These are phyloP conservation scores for Penicillium manginii DNA, from an alignment of 495 filamentous ascomycete genomes.

Conservation along the genomic window DNA sequence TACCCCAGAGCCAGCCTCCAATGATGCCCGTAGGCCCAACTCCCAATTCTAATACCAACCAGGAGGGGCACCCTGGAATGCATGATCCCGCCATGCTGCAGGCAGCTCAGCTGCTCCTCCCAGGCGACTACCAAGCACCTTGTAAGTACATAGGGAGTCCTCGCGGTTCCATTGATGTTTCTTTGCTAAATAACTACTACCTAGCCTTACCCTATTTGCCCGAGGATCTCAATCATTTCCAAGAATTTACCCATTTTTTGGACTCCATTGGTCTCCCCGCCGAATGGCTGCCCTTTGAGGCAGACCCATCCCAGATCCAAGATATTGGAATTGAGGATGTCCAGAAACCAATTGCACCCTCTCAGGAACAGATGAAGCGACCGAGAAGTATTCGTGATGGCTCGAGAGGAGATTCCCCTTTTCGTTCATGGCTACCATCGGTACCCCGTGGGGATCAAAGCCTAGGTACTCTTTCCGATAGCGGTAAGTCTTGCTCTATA, in stretches of 20 bases:
- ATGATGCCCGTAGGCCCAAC: conserved; percentile 24
- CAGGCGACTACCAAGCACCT: conserved; percentile 37
- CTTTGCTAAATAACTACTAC: neutral
- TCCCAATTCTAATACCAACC: conserved; percentile 19
- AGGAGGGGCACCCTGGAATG: conserved; percentile 27
- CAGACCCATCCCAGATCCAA: conserved; percentile 34
- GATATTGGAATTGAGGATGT: conserved; percentile 29
- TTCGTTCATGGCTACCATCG: conserved; percentile 46
- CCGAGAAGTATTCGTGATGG: conserved; percentile 26
- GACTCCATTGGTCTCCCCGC: conserved; percentile 45
- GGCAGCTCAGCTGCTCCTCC: conserved; percentile 45
- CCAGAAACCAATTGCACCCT: conserved; percentile 19
- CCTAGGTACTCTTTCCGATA: conserved; percentile 38
- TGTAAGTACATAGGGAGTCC: conserved; percentile 15
- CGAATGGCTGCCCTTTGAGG: conserved; percentile 42
- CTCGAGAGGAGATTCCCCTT: conserved; percentile 44
- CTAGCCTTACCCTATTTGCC: conserved; percentile 41
- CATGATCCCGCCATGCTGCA: conserved; percentile 47
- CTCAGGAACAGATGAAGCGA: conserved; percentile 27
- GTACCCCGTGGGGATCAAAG: conserved; percentile 44
- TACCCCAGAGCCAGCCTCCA: conserved; percentile 26
- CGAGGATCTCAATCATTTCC: conserved; percentile 45
- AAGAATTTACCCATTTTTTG: conserved; percentile 47
- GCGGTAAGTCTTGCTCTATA: conserved; percentile 26
- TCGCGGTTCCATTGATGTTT: neutral